Percentiles rank a stretch among this genome's conserved stretches.
phyloP scores from a whole-genome alignment of 2,329 filamentous ascomycete species.

The Penicillium sp. region DNA sequence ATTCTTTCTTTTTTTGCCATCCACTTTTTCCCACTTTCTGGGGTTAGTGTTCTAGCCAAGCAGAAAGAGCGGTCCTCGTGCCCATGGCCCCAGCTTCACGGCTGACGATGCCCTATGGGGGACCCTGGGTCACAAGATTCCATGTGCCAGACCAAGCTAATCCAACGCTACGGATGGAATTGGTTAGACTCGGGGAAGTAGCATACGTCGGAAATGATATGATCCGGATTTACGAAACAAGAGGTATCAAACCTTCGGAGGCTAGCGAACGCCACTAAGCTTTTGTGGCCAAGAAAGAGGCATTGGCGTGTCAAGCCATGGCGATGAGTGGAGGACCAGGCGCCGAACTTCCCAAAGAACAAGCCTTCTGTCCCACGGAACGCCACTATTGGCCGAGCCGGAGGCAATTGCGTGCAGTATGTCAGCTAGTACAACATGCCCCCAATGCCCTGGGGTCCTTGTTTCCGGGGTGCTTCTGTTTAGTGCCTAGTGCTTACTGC shows the following conservation, averaged over 20 bases:
- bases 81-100: slow-evolving; percentile 1
- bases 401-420: background rate
- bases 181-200: slow-evolving; percentile 11
- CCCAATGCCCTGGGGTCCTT: background rate
- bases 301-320: slow-evolving; percentile 7
- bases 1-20: background rate
- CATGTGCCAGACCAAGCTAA: slow-evolving; percentile 7
- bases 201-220: slow-evolving; percentile 10
- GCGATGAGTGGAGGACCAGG: slow-evolving; percentile 5
- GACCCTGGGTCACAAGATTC: slow-evolving; percentile 5
- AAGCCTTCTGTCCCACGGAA: slow-evolving; percentile 7
- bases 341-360: slow-evolving; percentile 6
- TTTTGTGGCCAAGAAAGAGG: slow-evolving; percentile 11
- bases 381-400: slow-evolving; percentile 3
- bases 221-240: slow-evolving; percentile 1
- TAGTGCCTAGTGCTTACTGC: slow-evolving; percentile 16
- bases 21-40: background rate
- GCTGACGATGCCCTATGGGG: slow-evolving; percentile 1
- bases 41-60: slow-evolving; percentile 6
- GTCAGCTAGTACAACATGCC: background rate
- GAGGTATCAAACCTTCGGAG: background rate
- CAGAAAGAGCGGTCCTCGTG: background rate
- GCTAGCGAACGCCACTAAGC: slow-evolving; percentile 18
- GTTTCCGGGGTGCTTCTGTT: background rate
- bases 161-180: slow-evolving; percentile 8